Evolutionary conservation across 768 basidiomycete genomes (phyloP), one percentile per base, ranked within the genome.

Genomic region (Calvatia gigantea): DNA sequence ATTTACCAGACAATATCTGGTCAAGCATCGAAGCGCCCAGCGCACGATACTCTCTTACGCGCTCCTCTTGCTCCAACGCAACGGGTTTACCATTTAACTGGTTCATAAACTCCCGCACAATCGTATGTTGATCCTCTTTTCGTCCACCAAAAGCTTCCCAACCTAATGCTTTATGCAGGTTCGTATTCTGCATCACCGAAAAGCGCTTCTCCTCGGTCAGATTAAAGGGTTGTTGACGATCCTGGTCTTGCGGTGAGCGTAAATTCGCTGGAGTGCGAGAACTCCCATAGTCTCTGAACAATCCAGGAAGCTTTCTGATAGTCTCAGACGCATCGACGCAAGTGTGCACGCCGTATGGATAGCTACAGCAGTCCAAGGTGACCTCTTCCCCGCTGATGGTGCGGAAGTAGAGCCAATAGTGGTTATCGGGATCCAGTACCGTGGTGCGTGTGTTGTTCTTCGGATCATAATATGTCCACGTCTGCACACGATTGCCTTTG

Each of bases 371-470:
- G 45, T 80, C 76, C 25, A 80, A 62, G 14, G 65, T 64, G n/a
- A 78, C 56, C 25, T 75, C 70, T 49, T 78, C 70, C 1, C 75
- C 78, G 1, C 67, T 59, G 1, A 75, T 58, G 2, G 74, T 78
- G 4, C 63, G 74, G 69, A 80, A 78, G 60, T 76, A 81, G 6
- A 79, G 64, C 77, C 78, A 79, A 58, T 78, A 78, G 58, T 79
- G 78, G 17, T 79, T 73, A 27, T 73, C 56, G 1, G 76, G 75
- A 56, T 76, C 71, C 43, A 78, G 78, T 2, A 58, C 67, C 57
- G 35, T 62, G 61, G 62, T 72, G 75, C 3, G 68, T 67, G 8
- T 78, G 61, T 39, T 62, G 63, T 60, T 76, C 73, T 43, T 71
- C 62, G 6, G 39, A 52, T 69, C 58, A 41, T 63, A 65, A 62